A percentile compares a stretch with the other conserved stretches of the same genome.
phyloP scores from a whole-genome alignment of 1,139 yeast genomes.

The Taphrina flavorubra region DNA sequence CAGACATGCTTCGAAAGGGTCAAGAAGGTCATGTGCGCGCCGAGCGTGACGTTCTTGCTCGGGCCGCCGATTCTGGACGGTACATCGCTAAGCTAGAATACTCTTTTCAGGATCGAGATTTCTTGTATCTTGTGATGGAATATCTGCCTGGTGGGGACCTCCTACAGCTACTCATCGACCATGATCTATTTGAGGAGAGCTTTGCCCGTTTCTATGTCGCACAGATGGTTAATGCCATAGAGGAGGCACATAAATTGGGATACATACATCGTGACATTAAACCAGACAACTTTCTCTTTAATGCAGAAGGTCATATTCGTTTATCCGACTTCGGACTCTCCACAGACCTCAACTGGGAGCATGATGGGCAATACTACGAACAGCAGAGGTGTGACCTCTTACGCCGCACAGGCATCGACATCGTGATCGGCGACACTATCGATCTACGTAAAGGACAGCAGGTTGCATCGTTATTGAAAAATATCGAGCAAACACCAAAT shows the following conservation, averaged over 20 bases:
- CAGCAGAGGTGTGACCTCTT: constrained; percentile 38
- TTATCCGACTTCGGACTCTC: constrained; percentile 79
- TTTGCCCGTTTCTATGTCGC: constrained; percentile 82
- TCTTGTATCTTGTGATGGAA: constrained; percentile 90
- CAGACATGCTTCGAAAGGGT: constrained; percentile 41
- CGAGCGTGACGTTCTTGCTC: constrained; percentile 44
- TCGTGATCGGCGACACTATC: constrained; percentile 39
- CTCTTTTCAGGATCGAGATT: constrained; percentile 56
- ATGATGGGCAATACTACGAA: constrained; percentile 50
- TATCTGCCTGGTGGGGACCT: constrained; percentile 96
- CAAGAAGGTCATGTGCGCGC: constrained; percentile 73
- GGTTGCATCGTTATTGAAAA: background rate
- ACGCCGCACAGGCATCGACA: constrained; percentile 39
- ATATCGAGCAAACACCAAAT: constrained; percentile 13
- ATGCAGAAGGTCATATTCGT: constrained; percentile 79
- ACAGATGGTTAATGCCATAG: constrained; percentile 85
- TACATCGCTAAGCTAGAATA: constrained; percentile 40
- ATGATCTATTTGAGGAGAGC: constrained; percentile 79
- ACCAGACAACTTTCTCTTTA: constrained; percentile 75
- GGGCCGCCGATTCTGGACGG: constrained; percentile 37
- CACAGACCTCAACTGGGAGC: constrained; percentile 72
- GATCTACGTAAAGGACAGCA: constrained; percentile 35
- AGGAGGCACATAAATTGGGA: constrained; percentile 79
- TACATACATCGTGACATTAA: constrained; percentile 85
- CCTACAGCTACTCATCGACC: constrained; percentile 75